These are phyloP conservation scores for Pistacia atlantica DNA, from an alignment of 345 rosid genomes.

Conservation along the genomic window DNA sequence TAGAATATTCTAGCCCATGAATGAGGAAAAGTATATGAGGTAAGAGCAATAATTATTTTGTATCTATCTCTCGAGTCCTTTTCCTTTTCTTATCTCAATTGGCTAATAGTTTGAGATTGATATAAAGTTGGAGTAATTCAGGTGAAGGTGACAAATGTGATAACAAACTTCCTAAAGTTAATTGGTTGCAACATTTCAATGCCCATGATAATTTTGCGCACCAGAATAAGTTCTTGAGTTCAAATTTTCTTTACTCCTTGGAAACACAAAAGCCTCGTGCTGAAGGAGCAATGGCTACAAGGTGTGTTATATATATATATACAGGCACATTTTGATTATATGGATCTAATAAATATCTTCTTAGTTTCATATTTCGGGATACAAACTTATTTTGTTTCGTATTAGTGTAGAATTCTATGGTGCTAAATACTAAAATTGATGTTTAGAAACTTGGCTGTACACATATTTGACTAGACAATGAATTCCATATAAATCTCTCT, in stretches of 20 bases:
- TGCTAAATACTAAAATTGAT: neutral
- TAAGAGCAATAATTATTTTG: slow-evolving; percentile 24
- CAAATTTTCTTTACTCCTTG: slow-evolving; percentile 66
- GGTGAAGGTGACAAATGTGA: slow-evolving; percentile 39
- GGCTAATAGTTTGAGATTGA: slow-evolving; percentile 20
- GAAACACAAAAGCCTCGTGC: slow-evolving; percentile 63
- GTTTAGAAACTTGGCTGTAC: neutral
- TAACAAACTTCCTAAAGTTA: slow-evolving; percentile 57
- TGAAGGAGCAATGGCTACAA: slow-evolving; percentile 45
- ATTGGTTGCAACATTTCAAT: slow-evolving; percentile 72
- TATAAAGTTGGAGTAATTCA: slow-evolving; percentile 42
- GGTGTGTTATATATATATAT: slow-evolving; percentile 37
- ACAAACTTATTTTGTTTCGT: neutral
- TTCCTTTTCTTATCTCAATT: slow-evolving; percentile 4
- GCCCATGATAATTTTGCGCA: slow-evolving; percentile 40
- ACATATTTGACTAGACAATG: neutral
- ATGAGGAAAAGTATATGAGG: slow-evolving; percentile 35
- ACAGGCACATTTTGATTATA: neutral
- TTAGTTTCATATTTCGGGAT: neutral
- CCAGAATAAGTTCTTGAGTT: slow-evolving; percentile 50
- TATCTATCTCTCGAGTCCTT: slow-evolving; percentile 9
- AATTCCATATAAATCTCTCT: neutral
- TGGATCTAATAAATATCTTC: slow-evolving; percentile 1
- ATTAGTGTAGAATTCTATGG: neutral
- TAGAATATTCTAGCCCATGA: slow-evolving; percentile 36